Base-by-base conservation (phyloP, 2,329 filamentous ascomycete species). In the Calonectria naviculata region DNA sequence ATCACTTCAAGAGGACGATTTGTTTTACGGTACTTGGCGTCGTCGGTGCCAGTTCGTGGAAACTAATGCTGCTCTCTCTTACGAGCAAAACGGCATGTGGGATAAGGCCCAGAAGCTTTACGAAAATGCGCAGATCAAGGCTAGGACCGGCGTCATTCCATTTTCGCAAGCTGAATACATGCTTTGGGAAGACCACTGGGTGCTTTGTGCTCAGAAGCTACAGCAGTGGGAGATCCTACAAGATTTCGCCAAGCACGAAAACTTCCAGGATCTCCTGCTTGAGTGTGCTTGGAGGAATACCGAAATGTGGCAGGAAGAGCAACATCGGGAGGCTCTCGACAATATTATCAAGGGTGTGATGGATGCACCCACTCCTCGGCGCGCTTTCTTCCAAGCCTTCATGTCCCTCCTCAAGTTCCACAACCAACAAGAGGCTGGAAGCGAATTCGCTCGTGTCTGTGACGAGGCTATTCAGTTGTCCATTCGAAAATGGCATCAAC, bases 141-240 rank as follows among this genome's bases (percentile, higher is more conserved):
- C 97, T 52, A 91, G 97, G 56, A 98, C 96, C 0, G 97, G 95
- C 63, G 94, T 96, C n/a, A 91, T 98, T 72, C 96, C 97, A 0
- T 98, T 98, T 83, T 98, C 96, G 1, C 94, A 97, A 78, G 95
- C 93, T 36, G 97, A 99, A 83, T 99, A 99, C 84, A 98, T 97
- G 90, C 89, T 99, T 1, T 99, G 97, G 97, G 97, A 99, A 84
- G 97, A 99, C 80, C 97, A 99, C 78, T 99, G 97, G 97, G 93
- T 99, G 47, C 89, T 98, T 61, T 99, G 97, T 82, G 97, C 96
- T 0, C 95, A 98, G 84, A 99, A 99, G 84, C 88, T 99, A 54
- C 97, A 99, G 82, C 97, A 99, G 81, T 99, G 97, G 97, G 97
- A 99, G 78, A 96, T 99, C 68, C 84, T 99, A 38, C 95, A 95